phyloP scores from a whole-genome alignment of 345 rosid genomes.

The Psidium friedrichsthalianum region DNA sequence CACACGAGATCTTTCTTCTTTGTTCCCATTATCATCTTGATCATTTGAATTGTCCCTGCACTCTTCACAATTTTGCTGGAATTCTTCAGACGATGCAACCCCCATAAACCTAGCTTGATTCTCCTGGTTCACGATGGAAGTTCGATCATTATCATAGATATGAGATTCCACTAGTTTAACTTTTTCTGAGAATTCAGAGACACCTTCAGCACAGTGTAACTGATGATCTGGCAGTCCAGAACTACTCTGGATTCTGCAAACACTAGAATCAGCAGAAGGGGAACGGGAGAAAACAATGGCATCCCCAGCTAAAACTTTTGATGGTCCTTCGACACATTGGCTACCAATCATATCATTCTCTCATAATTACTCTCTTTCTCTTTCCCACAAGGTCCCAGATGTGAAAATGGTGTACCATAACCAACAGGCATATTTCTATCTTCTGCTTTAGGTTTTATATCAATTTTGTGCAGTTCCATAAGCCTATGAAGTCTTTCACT shows the following conservation, averaged over 20 bases:
- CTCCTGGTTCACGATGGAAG: neutral
- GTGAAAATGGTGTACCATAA: slow-evolving; percentile 10
- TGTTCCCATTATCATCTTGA: slow-evolving; percentile 8
- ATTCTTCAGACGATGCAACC: slow-evolving; percentile 8
- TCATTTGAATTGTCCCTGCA: slow-evolving; percentile 3
- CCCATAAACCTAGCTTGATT: neutral
- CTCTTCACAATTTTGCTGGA: neutral
- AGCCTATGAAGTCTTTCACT: slow-evolving; percentile 6
- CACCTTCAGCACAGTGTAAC: neutral
- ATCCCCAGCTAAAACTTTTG: neutral
- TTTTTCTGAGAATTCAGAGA: neutral
- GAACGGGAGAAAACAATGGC: slow-evolving; percentile 2
- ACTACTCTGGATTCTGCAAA: neutral
- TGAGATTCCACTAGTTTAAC: slow-evolving; percentile 1
- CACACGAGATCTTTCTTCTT: slow-evolving; percentile 8
- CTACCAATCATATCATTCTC: neutral
- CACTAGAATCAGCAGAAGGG: slow-evolving; percentile 2
- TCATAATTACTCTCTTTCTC: neutral
- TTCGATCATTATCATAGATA: neutral
- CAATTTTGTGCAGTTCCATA: slow-evolving; percentile 7
- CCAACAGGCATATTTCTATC: neutral
- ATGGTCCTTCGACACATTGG: neutral
- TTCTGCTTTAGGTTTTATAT: slow-evolving; percentile 12
- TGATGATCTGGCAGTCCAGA: neutral
- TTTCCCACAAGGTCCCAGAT: neutral